phyloP scores from a whole-genome alignment of 2,329 filamentous ascomycete genomes.

The Cladosporium halotolerans region DNA sequence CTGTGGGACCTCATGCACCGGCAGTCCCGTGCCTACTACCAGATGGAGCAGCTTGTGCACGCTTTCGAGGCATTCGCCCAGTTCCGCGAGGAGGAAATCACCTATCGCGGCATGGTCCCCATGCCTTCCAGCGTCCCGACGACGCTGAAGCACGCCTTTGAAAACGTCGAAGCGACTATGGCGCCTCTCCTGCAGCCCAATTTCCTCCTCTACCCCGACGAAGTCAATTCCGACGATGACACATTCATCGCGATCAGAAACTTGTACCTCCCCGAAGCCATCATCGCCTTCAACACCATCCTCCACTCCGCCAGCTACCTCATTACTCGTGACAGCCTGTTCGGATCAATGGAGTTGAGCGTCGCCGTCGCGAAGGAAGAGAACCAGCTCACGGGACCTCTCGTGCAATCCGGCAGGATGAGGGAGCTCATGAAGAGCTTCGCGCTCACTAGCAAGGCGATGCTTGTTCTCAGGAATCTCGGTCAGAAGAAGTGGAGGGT shows the following conservation, averaged over 20 bases:
- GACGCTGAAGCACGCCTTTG: slow-evolving; percentile 34
- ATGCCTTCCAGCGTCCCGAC: slow-evolving; percentile 19
- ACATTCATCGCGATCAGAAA: slow-evolving; percentile 59
- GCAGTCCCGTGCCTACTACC: slow-evolving; percentile 34
- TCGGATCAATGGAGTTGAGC: slow-evolving; percentile 83
- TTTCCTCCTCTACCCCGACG: slow-evolving; percentile 23
- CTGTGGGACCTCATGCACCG: slow-evolving; percentile 20
- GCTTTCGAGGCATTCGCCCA: slow-evolving; percentile 37
- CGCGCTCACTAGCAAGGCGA: slow-evolving; percentile 68
- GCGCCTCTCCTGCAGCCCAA: slow-evolving; percentile 29
- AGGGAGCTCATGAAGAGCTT: slow-evolving; percentile 51
- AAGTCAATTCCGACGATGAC: slow-evolving; percentile 23
- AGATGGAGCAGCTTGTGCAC: slow-evolving; percentile 38
- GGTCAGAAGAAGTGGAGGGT: slow-evolving; percentile 32
- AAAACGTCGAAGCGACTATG: slow-evolving; percentile 35
- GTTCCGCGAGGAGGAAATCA: slow-evolving; percentile 39
- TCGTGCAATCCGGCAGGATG: slow-evolving; percentile 38
- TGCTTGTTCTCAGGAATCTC: slow-evolving; percentile 46
- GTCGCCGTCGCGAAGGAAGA: slow-evolving; percentile 55
- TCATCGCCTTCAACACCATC: slow-evolving; percentile 76
- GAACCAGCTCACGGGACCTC: slow-evolving; percentile 30
- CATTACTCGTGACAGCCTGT: slow-evolving; percentile 67
- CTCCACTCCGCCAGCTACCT: slow-evolving; percentile 72
- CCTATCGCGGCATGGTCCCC: slow-evolving; percentile 24
- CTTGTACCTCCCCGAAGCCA: slow-evolving; percentile 76